Evolutionary conservation across 73 alveolate species (phyloP), one percentile per base, ranked within the genome.

Genomic region (Paramecium caudatum): DNA sequence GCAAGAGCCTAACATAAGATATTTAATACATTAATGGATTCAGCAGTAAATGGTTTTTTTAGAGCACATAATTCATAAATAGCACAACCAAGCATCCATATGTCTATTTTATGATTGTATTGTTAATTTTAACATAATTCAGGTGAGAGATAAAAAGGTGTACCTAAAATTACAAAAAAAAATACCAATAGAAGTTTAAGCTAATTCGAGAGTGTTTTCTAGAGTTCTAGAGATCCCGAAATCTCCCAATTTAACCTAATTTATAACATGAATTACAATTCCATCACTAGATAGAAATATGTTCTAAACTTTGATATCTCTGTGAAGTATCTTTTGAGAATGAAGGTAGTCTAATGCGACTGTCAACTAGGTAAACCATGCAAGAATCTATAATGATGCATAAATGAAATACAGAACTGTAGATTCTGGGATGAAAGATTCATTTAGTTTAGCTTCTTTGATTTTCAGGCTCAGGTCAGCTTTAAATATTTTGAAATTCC

Each of bases 241-340:
- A 43, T 74, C 88, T 12, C 88, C 88, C 23, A 74, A 41, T 74
- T 74, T 74, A 21, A 74, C 69, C 88, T 74, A 74, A 16, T 74
- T 39, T 41, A 3, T 39, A 45, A 21, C n/a, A 41, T 27, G 21
- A 21, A 30, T 37, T 74, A 74, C 88, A 4, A 74, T 41, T 74
- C 88, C 88, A 74, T 41, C 88, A 45, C 5, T 74, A 21, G 47
- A 41, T 12, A 74, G 69, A 25, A 74, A 74, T 4, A 74, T 74
- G 10, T 74, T 74, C n/a, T 74, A 25, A 34, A 74, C 88, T 74
- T 74, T 74, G 43, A 95, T 82, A 82, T 95, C 98, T 82, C 98
- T 70, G 70, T 95, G 98, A 34, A 95, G 91, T 27, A 94, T 94
- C 90, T 94, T 94, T 47, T 94, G 45, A 69, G 94, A 95, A 61